Evolutionary conservation across 148 eudicot genomes (phyloP), one percentile per base, ranked within the genome.

Genomic region (Suaeda aralocaspica): DNA sequence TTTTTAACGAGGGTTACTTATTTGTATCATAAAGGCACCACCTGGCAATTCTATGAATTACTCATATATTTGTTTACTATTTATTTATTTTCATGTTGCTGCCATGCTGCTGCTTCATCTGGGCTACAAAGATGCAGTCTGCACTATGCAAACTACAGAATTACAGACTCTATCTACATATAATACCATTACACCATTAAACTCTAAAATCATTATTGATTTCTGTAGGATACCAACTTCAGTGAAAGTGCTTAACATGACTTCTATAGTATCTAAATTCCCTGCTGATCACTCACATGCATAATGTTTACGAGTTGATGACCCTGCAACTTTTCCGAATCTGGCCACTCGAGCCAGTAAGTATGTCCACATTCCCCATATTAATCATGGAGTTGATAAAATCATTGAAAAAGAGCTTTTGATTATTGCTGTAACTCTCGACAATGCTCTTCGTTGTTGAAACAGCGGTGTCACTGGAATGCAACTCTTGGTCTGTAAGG

Each of bases 361-460:
- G 56, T 48, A 83, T 82, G 53, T 81, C 77, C 49, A 87, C 80
- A 48, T 82, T 89, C 34, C 90, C 94, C 94, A 91, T 91, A 71
- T 82, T 88, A 58, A 91, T 78, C 85, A 91, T 88, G 45, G 94
- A 85, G 29, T 59, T 74, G 36, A 59, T 86, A 26, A 92, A 89
- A 44, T 84, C 81, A 22, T 2, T 15, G 22, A 76, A 72, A 76
- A 85, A 88, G 42, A 67, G 70, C 29, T 14, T 14, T 25, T 41
- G 51, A 31, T 76, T 65, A 19, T 52, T 74, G 55, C 87, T 88
- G 76, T 83, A 88, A 41, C 70, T 59, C 72, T 89, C 80, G 7
- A 84, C 92, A 31, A 89, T 52, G 70, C 52, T 73, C 70, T 77
- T 85, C 61, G 90, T 85, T 0, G 92, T 84, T 0, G 84, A 39